These are phyloP conservation scores for Globisporangium radiosum DNA, from an alignment of 352 stramenopile genomes.

Conservation along the genomic window DNA sequence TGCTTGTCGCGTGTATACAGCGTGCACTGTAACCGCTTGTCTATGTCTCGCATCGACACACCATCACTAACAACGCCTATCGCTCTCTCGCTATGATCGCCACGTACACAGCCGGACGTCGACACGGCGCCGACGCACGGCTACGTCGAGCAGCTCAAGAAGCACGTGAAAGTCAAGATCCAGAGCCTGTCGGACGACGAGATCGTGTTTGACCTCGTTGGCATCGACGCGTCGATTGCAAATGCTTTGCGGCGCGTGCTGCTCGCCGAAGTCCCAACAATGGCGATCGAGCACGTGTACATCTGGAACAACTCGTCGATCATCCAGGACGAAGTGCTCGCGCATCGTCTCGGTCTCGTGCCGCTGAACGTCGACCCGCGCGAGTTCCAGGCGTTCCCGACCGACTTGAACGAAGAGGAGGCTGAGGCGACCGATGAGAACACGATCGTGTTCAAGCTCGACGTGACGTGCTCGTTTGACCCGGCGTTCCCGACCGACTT, in stretches of 20 bases:
- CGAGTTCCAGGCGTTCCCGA: slow-evolving; percentile 82
- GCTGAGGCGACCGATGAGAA: slow-evolving; percentile 92
- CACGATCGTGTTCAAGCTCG: slow-evolving; percentile 95
- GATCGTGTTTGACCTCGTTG: slow-evolving; percentile 90
- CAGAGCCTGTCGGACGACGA: slow-evolving; percentile 78
- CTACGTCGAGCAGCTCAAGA: slow-evolving; percentile 81
- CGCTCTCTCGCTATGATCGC: neutral
- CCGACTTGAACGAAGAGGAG: slow-evolving; percentile 86
- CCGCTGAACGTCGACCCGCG: slow-evolving; percentile 78
- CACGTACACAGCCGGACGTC: slow-evolving; percentile 46
- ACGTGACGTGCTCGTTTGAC: slow-evolving; percentile 86
- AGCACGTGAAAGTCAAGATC: slow-evolving; percentile 82
- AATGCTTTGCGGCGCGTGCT: slow-evolving; percentile 90
- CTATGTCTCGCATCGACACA: neutral
- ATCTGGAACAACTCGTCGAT: slow-evolving; percentile 94
- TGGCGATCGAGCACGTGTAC: slow-evolving; percentile 93
- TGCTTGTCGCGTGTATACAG: neutral
- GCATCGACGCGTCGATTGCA: slow-evolving; percentile 88
- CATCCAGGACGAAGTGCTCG: slow-evolving; percentile 91
- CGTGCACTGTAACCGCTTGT: neutral
- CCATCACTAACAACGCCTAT: neutral
- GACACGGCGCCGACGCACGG: slow-evolving; percentile 65
- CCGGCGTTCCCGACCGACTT: slow-evolving; percentile 48
- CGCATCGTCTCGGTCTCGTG: slow-evolving; percentile 86
- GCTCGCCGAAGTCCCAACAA: slow-evolving; percentile 88